These are phyloP conservation scores for Phytopythium vexans DNA, from an alignment of 352 stramenopile species.

Conservation along the genomic window DNA sequence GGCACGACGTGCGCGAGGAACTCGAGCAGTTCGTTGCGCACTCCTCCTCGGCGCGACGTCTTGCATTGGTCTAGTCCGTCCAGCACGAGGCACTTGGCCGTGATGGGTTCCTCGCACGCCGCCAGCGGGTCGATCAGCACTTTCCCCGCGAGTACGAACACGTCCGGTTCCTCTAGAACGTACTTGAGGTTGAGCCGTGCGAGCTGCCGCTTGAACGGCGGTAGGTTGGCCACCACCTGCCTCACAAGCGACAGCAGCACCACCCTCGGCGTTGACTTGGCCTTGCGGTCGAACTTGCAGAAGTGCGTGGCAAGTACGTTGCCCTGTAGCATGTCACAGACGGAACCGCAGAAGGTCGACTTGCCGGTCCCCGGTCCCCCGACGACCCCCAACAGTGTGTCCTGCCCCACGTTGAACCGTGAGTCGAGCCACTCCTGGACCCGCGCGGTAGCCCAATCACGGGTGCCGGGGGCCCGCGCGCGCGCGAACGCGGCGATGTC, in stretches of 20 bases:
- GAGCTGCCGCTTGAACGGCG: slow-evolving; percentile 78
- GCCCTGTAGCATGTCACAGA: slow-evolving; percentile 50
- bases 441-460: slow-evolving; percentile 63
- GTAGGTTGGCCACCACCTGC: slow-evolving; percentile 65
- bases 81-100: slow-evolving; percentile 60
- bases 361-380: slow-evolving; percentile 72
- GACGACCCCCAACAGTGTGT: slow-evolving; percentile 63
- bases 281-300: slow-evolving; percentile 76
- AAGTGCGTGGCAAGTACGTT: slow-evolving; percentile 68
- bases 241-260: slow-evolving; percentile 80
- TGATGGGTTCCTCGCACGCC: slow-evolving; percentile 59
- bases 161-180: slow-evolving; percentile 73
- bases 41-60: slow-evolving; percentile 7
- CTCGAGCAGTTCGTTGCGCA: slow-evolving; percentile 61
- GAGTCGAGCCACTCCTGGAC: slow-evolving; percentile 77
- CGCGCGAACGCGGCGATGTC: slow-evolving; percentile 45
- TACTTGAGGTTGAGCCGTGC: slow-evolving; percentile 80
- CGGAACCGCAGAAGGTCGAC: slow-evolving; percentile 47
- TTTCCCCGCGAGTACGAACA: slow-evolving; percentile 62
- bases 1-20: slow-evolving; percentile 61
- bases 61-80: slow-evolving; percentile 77
- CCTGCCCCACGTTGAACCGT: slow-evolving; percentile 53
- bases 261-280: slow-evolving; percentile 65
- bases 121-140: slow-evolving; percentile 73
- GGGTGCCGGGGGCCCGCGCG: slow-evolving; percentile 39